Conservation (phyloP, 306 rosid species). For the Pyrus pyrifolia region DNA sequence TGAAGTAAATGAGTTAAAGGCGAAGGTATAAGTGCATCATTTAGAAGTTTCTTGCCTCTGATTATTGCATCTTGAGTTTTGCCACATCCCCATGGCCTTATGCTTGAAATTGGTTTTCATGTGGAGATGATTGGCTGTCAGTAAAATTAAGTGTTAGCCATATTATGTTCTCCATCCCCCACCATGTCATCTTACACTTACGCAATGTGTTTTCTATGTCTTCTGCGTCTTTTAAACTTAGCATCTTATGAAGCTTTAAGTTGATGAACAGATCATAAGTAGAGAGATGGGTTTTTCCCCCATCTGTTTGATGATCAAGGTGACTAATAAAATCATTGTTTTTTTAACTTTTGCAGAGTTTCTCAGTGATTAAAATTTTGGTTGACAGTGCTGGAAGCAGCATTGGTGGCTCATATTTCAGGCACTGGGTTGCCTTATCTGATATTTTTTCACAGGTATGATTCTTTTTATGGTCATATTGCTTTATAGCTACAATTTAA, state of each 20-base stretch:
- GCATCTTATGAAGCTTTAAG: not conserved
- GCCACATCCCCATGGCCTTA: not conserved
- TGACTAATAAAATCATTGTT: constrained; percentile 1
- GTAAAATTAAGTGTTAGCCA: not conserved
- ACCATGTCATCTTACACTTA: not conserved
- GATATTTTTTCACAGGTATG: constrained; percentile 79
- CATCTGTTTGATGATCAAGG: not conserved
- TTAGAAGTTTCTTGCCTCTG: constrained; percentile 21
- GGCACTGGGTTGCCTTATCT: constrained; percentile 68
- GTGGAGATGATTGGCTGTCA: not conserved
- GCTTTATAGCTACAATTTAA: not conserved
- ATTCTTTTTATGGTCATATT: constrained; percentile 15
- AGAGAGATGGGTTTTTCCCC: not conserved
- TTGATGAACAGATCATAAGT: not conserved
- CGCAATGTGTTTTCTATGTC: not conserved
- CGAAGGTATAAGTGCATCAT: constrained; percentile 49
- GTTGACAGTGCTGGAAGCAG: constrained; percentile 52
- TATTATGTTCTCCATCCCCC: not conserved
- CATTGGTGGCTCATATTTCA: constrained; percentile 44
- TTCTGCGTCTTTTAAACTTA: not conserved
- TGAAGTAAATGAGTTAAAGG: constrained; percentile 52
- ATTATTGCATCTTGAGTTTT: constrained; percentile 2
- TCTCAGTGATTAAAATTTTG: constrained; percentile 63
- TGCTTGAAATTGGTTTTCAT: not conserved
- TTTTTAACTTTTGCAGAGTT: constrained; percentile 51